phyloP scores from a whole-genome alignment of 2,329 filamentous ascomycete species.

The Alternaria ventricosa region DNA sequence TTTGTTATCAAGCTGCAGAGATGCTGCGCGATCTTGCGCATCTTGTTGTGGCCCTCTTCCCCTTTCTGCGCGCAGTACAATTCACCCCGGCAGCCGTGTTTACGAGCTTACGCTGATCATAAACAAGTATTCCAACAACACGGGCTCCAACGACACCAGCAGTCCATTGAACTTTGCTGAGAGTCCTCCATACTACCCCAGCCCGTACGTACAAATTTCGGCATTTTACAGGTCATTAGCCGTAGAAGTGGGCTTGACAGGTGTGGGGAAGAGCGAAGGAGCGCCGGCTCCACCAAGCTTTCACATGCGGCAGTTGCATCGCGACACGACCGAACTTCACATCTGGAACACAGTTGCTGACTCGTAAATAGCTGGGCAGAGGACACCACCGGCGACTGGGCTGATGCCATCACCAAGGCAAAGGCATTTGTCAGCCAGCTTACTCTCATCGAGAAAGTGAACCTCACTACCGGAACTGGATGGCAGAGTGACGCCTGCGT shows the following conservation, averaged over 20 bases:
- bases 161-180: slow-evolving; percentile 37
- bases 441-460: slow-evolving; percentile 89
- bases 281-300: neutral
- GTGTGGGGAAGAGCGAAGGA: neutral
- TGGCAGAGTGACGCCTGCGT: slow-evolving; percentile 64
- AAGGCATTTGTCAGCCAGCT: slow-evolving; percentile 80
- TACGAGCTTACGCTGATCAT: slow-evolving; percentile 32
- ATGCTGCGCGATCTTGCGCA: slow-evolving; percentile 30
- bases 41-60: slow-evolving; percentile 38
- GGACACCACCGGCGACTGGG: slow-evolving; percentile 72
- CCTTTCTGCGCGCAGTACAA: slow-evolving; percentile 39
- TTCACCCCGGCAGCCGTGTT: slow-evolving; percentile 24
- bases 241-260: neutral
- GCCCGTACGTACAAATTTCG: slow-evolving; percentile 58
- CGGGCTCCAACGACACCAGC: slow-evolving; percentile 25
- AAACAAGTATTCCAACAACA: slow-evolving; percentile 40
- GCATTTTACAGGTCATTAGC: neutral
- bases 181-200: slow-evolving; percentile 78
- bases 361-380: slow-evolving; percentile 68
- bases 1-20: slow-evolving; percentile 26
- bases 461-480: slow-evolving; percentile 89
- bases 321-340: neutral
- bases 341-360: neutral
- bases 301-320: neutral
- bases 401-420: slow-evolving; percentile 76